A percentile compares a stretch with the other conserved stretches of the same genome.
These are phyloP conservation scores for Klebsormidium nitens DNA, from an alignment of 139 green algal genomes.

Conservation along the genomic window DNA sequence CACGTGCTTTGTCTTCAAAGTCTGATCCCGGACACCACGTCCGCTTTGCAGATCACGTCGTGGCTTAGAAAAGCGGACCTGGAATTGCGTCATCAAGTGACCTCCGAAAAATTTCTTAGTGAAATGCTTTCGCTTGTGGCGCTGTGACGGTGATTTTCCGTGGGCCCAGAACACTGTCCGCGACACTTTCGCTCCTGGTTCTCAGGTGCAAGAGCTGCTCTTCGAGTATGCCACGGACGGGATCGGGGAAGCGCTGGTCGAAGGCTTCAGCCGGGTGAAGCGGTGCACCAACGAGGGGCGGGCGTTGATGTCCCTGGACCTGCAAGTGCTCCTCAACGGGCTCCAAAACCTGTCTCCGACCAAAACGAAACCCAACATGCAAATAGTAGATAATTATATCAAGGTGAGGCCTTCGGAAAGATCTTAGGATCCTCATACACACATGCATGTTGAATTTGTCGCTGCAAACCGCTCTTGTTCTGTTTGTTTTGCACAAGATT, in stretches of 20 bases:
- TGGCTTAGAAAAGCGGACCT: too few relatives aligned
- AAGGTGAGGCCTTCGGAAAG: slow-evolving; percentile 13
- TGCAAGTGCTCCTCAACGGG: slow-evolving; percentile 31
- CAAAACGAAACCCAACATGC: slow-evolving; percentile 17
- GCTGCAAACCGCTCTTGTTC: neutral
- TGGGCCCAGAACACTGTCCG: too few relatives aligned
- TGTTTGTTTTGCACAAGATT: neutral
- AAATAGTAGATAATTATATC: slow-evolving; percentile 41
- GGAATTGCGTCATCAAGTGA: too few relatives aligned
- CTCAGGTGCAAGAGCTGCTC: slow-evolving; percentile 38
- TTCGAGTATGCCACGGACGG: slow-evolving; percentile 22
- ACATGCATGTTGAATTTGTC: too few relatives aligned
- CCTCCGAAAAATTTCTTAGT: too few relatives aligned
- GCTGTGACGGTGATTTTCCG: too few relatives aligned
- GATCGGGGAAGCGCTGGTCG: slow-evolving; percentile 24
- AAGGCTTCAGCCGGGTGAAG: slow-evolving; percentile 35
- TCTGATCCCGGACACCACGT: too few relatives aligned
- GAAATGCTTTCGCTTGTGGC: too few relatives aligned
- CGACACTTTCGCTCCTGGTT: too few relatives aligned
- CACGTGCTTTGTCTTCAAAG: too few relatives aligned
- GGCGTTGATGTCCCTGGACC: slow-evolving; percentile 41
- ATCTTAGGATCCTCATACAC: too few relatives aligned
- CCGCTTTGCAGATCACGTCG: too few relatives aligned
- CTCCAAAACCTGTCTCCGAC: slow-evolving; percentile 9
- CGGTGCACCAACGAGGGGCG: slow-evolving; percentile 39